A percentile compares a stretch with the other conserved stretches of the same genome.
Evolutionary conservation across 2,329 filamentous ascomycete species (phyloP).

Genomic region (Moelleriella libera): DNA sequence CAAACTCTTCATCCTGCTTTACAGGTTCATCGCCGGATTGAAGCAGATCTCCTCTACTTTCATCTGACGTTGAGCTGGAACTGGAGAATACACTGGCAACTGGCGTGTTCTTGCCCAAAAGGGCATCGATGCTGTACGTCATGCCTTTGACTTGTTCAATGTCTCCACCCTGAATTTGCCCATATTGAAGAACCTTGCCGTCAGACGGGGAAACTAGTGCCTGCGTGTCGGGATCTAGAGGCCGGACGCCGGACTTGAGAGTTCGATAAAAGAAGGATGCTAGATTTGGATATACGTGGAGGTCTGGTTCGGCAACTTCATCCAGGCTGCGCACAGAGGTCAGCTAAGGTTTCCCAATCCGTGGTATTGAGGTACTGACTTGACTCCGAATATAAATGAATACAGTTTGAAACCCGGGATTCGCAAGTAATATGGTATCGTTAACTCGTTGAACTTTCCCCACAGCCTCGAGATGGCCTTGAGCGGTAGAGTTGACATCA

Average conservation of each 20-base stretch:
- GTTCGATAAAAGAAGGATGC: conserved; percentile 95
- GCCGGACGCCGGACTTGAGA: conserved; percentile 76
- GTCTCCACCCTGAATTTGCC: conserved; percentile 80
- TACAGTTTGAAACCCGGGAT: conserved; percentile 87
- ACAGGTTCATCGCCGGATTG: conserved; percentile 51
- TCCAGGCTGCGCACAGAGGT: conserved; percentile 41
- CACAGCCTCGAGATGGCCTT: conserved; percentile 83
- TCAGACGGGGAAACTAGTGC: conserved; percentile 81
- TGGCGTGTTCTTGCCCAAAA: conserved; percentile 58
- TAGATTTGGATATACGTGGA: conserved; percentile 83
- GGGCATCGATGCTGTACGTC: conserved; percentile 89
- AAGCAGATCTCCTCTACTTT: conserved; percentile 12
- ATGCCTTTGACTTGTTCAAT: conserved; percentile 99
- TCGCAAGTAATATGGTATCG: conserved; percentile 75
- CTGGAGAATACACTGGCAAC: conserved; percentile 31
- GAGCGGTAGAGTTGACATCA: conserved; percentile 85
- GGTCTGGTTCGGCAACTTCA: conserved; percentile 77
- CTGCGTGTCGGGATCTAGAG: conserved; percentile 67
- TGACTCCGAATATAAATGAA: conserved; percentile 82
- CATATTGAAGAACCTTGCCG: conserved; percentile 82
- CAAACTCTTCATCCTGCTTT: conserved; percentile 80
- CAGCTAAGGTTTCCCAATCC: conserved; percentile 7
- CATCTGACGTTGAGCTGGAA: conserved; percentile 9
- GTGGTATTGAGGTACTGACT: conserved; percentile 23
- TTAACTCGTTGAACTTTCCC: conserved; percentile 83